Evolutionary conservation across 768 basidiomycete genomes (phyloP).

Genomic region (Lactarius deliciosus): DNA sequence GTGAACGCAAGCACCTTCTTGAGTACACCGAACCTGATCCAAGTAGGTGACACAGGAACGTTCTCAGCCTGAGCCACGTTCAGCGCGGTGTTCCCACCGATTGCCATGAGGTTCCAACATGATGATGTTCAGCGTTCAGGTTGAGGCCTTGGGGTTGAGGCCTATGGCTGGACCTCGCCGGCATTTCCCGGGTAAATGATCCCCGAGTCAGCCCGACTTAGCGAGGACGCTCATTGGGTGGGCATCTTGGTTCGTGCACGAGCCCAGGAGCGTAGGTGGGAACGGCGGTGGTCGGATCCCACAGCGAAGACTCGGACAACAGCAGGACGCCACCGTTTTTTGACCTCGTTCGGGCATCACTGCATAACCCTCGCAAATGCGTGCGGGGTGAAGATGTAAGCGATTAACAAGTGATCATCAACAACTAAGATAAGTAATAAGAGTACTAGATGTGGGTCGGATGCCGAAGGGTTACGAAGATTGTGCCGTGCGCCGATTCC

Average conservation of each 20-base stretch:
- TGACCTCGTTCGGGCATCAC: background rate
- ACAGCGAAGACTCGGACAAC: background rate
- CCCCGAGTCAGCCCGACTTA: no score
- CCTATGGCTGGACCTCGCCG: background rate
- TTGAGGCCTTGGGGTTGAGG: background rate
- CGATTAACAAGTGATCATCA: background rate
- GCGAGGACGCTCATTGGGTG: background rate
- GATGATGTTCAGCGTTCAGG: background rate
- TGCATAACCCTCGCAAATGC: background rate
- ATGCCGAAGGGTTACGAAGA: constrained; percentile 6
- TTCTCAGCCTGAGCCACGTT: background rate
- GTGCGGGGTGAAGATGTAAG: background rate
- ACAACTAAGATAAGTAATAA: constrained; percentile 6
- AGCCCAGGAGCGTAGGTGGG: background rate
- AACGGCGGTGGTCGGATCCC: background rate
- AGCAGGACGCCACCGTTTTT: background rate
- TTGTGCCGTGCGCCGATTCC: constrained; percentile 8
- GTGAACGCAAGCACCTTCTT: background rate
- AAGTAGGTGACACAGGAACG: background rate
- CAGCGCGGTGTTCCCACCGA: background rate
- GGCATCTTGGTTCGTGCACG: background rate
- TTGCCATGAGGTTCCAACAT: background rate
- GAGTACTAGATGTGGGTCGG: background rate
- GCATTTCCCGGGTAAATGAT: background rate
- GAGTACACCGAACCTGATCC: background rate